Percentiles rank a stretch among this genome's conserved stretches.
These are phyloP conservation scores for Malbranchea zuffiana DNA, from an alignment of 2,329 filamentous ascomycete genomes.

Conservation along the genomic window DNA sequence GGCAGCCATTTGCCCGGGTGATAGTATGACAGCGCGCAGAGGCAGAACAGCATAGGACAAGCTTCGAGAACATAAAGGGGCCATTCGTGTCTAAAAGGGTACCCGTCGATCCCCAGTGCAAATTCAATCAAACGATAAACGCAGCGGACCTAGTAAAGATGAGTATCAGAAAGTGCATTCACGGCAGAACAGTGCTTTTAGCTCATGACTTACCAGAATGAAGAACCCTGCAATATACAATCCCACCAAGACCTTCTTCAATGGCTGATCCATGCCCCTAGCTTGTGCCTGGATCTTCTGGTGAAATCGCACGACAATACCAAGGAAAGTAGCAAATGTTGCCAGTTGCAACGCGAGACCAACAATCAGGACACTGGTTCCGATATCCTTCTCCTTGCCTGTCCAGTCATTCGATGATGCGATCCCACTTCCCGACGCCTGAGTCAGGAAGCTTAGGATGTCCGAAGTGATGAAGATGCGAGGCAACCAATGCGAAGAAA, in stretches of 20 bases:
- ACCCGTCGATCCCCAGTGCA: constrained; percentile 41
- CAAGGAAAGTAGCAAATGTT: constrained; percentile 34
- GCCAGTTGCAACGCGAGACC: constrained; percentile 35
- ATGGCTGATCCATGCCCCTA: constrained; percentile 23
- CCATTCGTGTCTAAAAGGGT: constrained; percentile 43
- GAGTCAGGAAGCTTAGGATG: constrained; percentile 37
- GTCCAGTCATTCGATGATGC: constrained; percentile 36
- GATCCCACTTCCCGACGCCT: constrained; percentile 37
- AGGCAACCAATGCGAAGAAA: constrained; percentile 33
- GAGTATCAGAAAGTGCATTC: no score
- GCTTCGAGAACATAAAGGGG: constrained; percentile 45
- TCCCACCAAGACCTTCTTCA: constrained; percentile 32
- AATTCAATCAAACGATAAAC: constrained; percentile 46
- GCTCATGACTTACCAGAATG: constrained; percentile 34
- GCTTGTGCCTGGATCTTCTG: constrained; percentile 18
- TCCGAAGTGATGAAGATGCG: constrained; percentile 39
- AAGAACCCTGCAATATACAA: constrained; percentile 37
- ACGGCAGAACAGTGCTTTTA: background rate
- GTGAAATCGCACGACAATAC: constrained; percentile 33
- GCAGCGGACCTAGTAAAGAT: constrained; percentile 36
- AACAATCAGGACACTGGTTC: constrained; percentile 34
- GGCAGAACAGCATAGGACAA: constrained; percentile 29
- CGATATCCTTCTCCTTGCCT: constrained; percentile 30
- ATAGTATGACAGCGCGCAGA: constrained; percentile 10
- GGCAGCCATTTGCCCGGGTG: constrained; percentile 13